Evolutionary conservation across 257 asterid species (phyloP), one percentile per base, ranked within the genome.

Genomic region (Forsythia viridissima): DNA sequence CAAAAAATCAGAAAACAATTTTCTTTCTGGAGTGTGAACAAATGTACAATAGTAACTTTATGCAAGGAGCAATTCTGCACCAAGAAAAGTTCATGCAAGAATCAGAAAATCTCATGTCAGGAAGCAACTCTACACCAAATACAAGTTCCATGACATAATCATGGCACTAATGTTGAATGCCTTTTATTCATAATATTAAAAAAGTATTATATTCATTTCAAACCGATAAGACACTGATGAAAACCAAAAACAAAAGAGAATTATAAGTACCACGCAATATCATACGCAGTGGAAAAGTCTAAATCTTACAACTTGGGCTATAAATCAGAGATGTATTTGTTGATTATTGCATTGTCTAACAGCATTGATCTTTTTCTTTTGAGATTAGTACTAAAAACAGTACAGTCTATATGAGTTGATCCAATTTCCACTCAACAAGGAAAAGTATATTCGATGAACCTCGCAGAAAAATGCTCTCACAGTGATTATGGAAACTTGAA

Each of bases 1-100:
- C 87, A 81, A 85, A 86, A 30, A 90, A 89, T 85, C 91, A 90
- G 91, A 83, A 87, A 82, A 82, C 42, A 84, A 79, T 79, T 80
- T 76, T 79, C 87, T 78, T 81, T 72, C 74, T 70, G 78, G 69
- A 76, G 74, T 84, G 82, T 72, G 78, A 80, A 83, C 16, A 71
- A 70, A 73, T 38, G 41, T 34, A 51, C n/a, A 34, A 24, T 76
- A 66, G 52, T 30, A 77, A 77, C 51, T 77, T 79, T 40, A 68
- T 3, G 73, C 57, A 59, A 66, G 39, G 76, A 77, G 72, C 63
- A 71, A 21, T 77, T 55, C 2, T 40, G 65, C 51, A 67, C 67
- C 44, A 78, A 15, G 57, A 72, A 65, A 72, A 77, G 63, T 76
- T 80, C 78, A 74, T 16, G 63, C 13, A 43, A 69, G 63, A 73